A percentile compares a stretch with the other conserved stretches of the same genome.
phyloP scores from a whole-genome alignment of 148 eudicot genomes.

The Selenicereus undatus region DNA sequence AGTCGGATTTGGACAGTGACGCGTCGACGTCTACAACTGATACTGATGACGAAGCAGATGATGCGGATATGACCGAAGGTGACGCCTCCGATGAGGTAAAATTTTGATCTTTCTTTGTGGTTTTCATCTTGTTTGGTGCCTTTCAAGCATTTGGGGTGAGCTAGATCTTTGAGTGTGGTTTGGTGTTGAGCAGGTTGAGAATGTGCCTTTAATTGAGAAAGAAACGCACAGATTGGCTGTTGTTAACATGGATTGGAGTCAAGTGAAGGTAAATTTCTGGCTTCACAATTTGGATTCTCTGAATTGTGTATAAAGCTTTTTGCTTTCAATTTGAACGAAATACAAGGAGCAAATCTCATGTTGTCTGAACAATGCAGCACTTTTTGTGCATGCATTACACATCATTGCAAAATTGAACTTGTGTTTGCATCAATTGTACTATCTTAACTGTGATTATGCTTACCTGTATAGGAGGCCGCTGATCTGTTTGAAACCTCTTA shows the following conservation, averaged over 20 bases:
- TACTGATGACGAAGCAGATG: slow-evolving; percentile 49
- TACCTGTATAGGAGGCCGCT: neutral
- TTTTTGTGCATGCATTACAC: neutral
- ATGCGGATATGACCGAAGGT: slow-evolving; percentile 34
- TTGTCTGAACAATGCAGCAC: neutral
- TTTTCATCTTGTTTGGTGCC: neutral
- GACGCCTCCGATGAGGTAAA: slow-evolving; percentile 50
- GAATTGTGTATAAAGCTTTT: no score
- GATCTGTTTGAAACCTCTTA: no score
- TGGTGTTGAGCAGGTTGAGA: slow-evolving; percentile 50
- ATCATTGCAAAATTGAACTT: neutral
- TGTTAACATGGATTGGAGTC: slow-evolving; percentile 91
- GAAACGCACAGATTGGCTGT: slow-evolving; percentile 83
- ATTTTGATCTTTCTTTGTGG: neutral
- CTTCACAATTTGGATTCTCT: neutral
- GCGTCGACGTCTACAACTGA: slow-evolving; percentile 36
- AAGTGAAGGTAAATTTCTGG: slow-evolving; percentile 56
- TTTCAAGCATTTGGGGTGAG: neutral
- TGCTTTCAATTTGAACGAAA: neutral
- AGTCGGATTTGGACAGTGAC: slow-evolving; percentile 27
- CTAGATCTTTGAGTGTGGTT: neutral
- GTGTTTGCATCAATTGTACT: neutral
- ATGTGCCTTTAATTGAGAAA: slow-evolving; percentile 68
- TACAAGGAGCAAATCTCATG: neutral
- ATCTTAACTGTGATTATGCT: neutral